These are phyloP conservation scores for Lichenothelia convexa DNA, from an alignment of 495 filamentous ascomycete species.

Conservation along the genomic window DNA sequence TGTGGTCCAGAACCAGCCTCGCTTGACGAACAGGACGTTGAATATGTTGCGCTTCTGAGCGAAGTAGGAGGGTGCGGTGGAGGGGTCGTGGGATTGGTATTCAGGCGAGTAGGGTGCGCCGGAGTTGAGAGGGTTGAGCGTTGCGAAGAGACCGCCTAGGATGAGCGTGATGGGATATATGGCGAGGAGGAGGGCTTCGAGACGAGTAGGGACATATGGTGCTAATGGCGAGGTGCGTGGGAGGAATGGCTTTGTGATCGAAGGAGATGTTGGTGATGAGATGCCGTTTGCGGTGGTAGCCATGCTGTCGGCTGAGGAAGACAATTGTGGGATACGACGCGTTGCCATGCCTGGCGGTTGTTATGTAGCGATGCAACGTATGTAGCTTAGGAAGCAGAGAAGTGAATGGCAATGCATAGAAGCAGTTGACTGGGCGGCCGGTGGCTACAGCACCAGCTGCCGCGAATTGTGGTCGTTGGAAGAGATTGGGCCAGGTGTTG, in stretches of 20 bases:
- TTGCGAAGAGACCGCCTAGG: constrained; percentile 62
- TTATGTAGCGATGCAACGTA: too few species aligned
- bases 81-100: constrained; percentile 37
- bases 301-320: too few species aligned
- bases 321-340: too few species aligned
- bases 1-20: constrained; percentile 83
- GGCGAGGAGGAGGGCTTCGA: constrained; percentile 40
- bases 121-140: constrained; percentile 52
- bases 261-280: not conserved
- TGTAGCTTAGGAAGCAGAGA: too few species aligned
- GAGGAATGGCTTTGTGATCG: constrained; percentile 1
- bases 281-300: not conserved
- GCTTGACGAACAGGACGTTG: constrained; percentile 84
- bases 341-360: too few species aligned
- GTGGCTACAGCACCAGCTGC: too few species aligned
- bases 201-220: constrained; percentile 40
- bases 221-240: constrained; percentile 10
- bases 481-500: too few species aligned
- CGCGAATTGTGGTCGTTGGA: too few species aligned
- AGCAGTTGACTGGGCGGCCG: too few species aligned
- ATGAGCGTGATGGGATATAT: constrained; percentile 63
- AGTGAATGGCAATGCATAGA: too few species aligned
- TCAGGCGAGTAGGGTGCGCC: constrained; percentile 34
- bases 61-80: constrained; percentile 65
- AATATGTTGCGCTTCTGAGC: constrained; percentile 79